phyloP scores from a whole-genome alignment of 805 yeast species.

The Kuraishia capsulata region DNA sequence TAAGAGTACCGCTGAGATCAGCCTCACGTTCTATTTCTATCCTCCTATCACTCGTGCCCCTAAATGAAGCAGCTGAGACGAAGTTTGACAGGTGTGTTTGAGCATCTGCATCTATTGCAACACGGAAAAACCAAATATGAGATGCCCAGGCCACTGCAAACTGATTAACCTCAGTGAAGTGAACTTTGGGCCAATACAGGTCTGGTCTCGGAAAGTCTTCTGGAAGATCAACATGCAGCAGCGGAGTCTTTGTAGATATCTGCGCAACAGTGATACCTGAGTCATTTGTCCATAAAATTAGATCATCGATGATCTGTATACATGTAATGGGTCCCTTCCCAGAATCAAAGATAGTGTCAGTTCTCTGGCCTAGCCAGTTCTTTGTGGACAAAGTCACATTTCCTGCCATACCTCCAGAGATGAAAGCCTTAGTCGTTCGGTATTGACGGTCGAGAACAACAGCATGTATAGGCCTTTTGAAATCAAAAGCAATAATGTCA shows the following conservation, averaged over 20 bases:
- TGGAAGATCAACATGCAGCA: conserved; percentile 51
- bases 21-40: conserved; percentile 39
- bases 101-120: conserved; percentile 11
- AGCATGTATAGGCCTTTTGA: conserved; percentile 81
- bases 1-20: conserved; percentile 38
- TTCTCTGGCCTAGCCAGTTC: conserved; percentile 82
- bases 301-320: conserved; percentile 51
- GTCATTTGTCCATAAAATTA: conserved; percentile 79
- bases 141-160: conserved; percentile 78
- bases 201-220: conserved; percentile 56
- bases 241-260: conserved; percentile 34
- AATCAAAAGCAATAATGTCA: conserved; percentile 69
- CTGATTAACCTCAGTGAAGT: conserved; percentile 54
- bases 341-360: conserved; percentile 54
- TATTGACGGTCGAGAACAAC: conserved; percentile 75
- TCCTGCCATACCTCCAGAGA: conserved; percentile 89
- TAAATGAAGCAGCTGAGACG: conserved; percentile 46
- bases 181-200: conserved; percentile 74
- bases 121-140: conserved; percentile 61
- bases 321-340: conserved; percentile 65
- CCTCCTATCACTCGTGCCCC: conserved; percentile 33
- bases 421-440: conserved; percentile 48
- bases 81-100: conserved; percentile 23
- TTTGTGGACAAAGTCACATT: conserved; percentile 63
- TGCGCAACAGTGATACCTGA: conserved; percentile 67